Evolutionary conservation across 345 rosid species (phyloP).

Genomic region (Kandelia obovata): DNA sequence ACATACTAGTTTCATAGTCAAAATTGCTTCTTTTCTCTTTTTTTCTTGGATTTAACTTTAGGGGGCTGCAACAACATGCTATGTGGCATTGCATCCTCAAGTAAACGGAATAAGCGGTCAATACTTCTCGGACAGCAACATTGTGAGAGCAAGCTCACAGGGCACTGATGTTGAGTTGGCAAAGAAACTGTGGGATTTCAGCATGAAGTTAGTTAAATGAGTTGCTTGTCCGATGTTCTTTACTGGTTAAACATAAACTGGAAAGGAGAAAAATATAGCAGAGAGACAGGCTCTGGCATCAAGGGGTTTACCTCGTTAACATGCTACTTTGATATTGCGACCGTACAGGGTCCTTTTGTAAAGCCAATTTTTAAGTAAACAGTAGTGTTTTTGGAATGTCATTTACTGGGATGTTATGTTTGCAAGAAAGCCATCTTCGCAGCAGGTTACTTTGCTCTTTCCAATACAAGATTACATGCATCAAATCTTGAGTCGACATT

Average conservation of each 20-base stretch:
- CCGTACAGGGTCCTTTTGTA: too few relatives aligned
- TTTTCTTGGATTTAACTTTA: slow-evolving; percentile 14
- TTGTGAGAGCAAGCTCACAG: slow-evolving; percentile 26
- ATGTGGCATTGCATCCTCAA: slow-evolving; percentile 56
- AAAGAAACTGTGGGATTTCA: slow-evolving; percentile 59
- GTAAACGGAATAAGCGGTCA: slow-evolving; percentile 46
- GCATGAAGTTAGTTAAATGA: slow-evolving; percentile 36
- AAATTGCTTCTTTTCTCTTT: background rate
- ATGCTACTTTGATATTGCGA: too few relatives aligned
- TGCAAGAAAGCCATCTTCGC: too few relatives aligned
- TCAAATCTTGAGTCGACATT: too few relatives aligned
- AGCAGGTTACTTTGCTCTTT: too few relatives aligned
- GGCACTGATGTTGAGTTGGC: slow-evolving; percentile 41
- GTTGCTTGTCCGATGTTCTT: slow-evolving; percentile 6
- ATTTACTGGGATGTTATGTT: too few relatives aligned
- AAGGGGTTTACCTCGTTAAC: too few relatives aligned
- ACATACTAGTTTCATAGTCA: too few relatives aligned
- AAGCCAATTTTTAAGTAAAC: too few relatives aligned
- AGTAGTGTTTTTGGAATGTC: too few relatives aligned
- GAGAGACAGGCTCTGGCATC: too few relatives aligned
- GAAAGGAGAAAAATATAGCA: background rate
- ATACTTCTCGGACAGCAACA: slow-evolving; percentile 46
- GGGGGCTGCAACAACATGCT: slow-evolving; percentile 70
- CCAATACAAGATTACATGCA: too few relatives aligned
- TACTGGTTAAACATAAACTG: background rate